phyloP scores from a whole-genome alignment of 2,329 filamentous ascomycete genomes.

The Tolypocladium tundrense region DNA sequence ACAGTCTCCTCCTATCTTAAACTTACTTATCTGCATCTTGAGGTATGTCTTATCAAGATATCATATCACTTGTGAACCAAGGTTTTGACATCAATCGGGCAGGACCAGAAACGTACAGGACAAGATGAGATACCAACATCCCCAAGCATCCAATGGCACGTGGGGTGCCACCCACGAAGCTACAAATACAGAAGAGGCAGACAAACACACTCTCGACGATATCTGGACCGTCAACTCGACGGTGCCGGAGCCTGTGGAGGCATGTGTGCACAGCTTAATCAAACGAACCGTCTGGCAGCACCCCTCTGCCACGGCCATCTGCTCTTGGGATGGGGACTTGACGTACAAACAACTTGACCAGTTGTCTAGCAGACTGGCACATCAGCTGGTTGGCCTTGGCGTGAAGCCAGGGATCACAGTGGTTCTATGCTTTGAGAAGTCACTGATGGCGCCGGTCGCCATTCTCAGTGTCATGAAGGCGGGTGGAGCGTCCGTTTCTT shows the following conservation, averaged over 20 bases:
- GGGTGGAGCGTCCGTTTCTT: conserved; percentile 13
- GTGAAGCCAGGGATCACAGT: conserved; percentile 14
- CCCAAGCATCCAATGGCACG: neutral
- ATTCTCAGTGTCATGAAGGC: conserved; percentile 13
- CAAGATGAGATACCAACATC: conserved; percentile 1
- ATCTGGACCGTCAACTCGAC: conserved; percentile 7
- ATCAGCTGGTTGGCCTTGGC: conserved; percentile 7
- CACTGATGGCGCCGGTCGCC: conserved; percentile 10
- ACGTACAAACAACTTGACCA: conserved; percentile 26
- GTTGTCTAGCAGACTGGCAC: conserved; percentile 5
- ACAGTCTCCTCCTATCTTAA: neutral
- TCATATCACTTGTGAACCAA: neutral
- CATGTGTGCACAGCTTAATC: conserved; percentile 30
- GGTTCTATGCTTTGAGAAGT: conserved; percentile 13
- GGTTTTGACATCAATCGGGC: neutral
- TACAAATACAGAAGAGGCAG: conserved; percentile 3
- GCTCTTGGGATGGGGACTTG: conserved; percentile 32
- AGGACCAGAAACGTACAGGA: neutral
- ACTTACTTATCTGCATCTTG: neutral
- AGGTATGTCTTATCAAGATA: neutral
- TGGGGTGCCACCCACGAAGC: neutral
- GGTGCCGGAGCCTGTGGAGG: conserved; percentile 5
- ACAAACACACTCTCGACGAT: neutral
- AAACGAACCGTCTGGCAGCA: conserved; percentile 20
- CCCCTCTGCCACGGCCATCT: conserved; percentile 25